These are phyloP conservation scores for Mentha longifolia DNA, from an alignment of 257 asterid genomes.

Conservation along the genomic window DNA sequence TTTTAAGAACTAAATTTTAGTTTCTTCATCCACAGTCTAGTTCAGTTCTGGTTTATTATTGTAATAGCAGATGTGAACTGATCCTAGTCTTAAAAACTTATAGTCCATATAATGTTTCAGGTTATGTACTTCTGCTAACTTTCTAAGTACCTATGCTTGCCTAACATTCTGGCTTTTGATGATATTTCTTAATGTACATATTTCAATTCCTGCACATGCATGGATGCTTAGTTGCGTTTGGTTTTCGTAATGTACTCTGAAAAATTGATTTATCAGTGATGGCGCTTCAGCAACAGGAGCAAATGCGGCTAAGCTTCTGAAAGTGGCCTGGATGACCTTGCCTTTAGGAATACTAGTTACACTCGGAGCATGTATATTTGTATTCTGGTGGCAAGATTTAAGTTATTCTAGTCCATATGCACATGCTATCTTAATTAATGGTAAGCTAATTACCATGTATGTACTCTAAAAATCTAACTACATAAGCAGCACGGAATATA, in stretches of 20 bases:
- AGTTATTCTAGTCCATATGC: constrained; percentile 75
- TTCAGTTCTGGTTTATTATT: not conserved
- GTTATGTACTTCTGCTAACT: constrained; percentile 4
- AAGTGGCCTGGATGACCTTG: constrained; percentile 86
- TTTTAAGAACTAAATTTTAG: too few species aligned
- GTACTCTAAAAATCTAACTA: not conserved
- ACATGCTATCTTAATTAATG: constrained; percentile 82
- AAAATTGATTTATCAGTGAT: constrained; percentile 51
- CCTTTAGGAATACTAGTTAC: constrained; percentile 77
- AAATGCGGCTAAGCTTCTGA: constrained; percentile 72
- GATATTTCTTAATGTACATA: constrained; percentile 26
- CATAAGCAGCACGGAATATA: not conserved
- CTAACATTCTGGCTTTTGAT: not conserved
- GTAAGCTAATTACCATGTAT: constrained; percentile 46
- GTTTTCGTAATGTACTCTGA: constrained; percentile 26
- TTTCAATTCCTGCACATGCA: constrained; percentile 6
- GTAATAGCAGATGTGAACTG: constrained; percentile 10
- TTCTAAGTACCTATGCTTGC: not conserved
- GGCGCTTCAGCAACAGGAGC: constrained; percentile 57
- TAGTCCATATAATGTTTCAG: constrained; percentile 8
- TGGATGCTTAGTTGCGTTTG: constrained; percentile 12
- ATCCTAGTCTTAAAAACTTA: constrained; percentile 6
- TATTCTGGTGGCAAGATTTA: constrained; percentile 89
- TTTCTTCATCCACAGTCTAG: too few species aligned
- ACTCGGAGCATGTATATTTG: constrained; percentile 58